Evolutionary conservation across 2,329 filamentous ascomycete genomes (phyloP).

Genomic region (Paraphoma chrysanthemicola): DNA sequence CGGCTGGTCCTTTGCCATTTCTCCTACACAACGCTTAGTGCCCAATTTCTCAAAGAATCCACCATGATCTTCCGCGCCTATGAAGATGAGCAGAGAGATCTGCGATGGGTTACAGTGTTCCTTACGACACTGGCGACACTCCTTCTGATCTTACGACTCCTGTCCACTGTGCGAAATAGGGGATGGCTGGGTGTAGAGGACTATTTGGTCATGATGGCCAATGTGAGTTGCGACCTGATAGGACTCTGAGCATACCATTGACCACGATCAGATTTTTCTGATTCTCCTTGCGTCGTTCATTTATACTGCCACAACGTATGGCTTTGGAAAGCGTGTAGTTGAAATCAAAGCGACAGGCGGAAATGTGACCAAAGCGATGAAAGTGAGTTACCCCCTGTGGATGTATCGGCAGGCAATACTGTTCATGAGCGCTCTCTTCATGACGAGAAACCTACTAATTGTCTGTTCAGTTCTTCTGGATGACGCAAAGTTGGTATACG

Average conservation of each 20-base stretch:
- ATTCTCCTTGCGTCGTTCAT: conserved; percentile 17
- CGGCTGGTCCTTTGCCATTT: background rate
- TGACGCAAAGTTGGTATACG: conserved; percentile 30
- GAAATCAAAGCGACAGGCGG: conserved; percentile 28
- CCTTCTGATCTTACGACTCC: conserved; percentile 21
- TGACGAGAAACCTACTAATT: background rate
- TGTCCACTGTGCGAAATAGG: conserved; percentile 25
- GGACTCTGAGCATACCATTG: background rate
- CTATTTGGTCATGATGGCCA: conserved; percentile 26
- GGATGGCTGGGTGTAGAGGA: conserved; percentile 37
- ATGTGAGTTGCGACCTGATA: conserved; percentile 14
- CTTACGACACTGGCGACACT: conserved; percentile 22
- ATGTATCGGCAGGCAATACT: background rate
- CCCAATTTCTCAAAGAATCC: background rate
- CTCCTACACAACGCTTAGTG: background rate
- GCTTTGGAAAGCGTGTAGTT: conserved; percentile 24
- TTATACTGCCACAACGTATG: conserved; percentile 23
- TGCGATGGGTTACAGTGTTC: conserved; percentile 30
- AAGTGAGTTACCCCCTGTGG: conserved; percentile 7
- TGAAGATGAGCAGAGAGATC: conserved; percentile 24
- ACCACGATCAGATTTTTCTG: conserved; percentile 17
- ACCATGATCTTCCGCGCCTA: conserved; percentile 29
- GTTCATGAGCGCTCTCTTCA: background rate
- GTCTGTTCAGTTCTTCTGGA: conserved; percentile 26
- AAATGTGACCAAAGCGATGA: conserved; percentile 19